Base-by-base conservation (phyloP, 129 eudicot species). In the Pittosporum tobira region DNA sequence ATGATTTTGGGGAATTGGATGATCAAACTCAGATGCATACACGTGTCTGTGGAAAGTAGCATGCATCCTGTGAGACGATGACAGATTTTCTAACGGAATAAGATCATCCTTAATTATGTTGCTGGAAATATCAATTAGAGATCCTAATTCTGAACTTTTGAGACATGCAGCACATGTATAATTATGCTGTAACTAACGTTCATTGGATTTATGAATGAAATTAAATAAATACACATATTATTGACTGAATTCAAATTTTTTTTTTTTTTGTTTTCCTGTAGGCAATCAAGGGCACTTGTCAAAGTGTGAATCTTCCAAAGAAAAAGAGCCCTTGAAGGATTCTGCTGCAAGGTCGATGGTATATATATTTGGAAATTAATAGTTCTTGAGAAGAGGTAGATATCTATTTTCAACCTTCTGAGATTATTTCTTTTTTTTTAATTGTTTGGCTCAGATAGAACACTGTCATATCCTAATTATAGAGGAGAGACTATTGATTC, bases 21-120 rank as follows among this genome's bases (percentile, higher is more conserved):
- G 44, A 56, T 56, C 44, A 31, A 31, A 56, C 46, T 56, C 8
- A 31, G 61, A 56, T 19, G n/a, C n/a, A n/a, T n/a, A n/a, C n/a
- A n/a, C n/a, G n/a, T n/a, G 45, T 30, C 0, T 26, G 22, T 45
- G 40, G 38, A 34, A 34, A 34, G 38, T 5, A 34, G 9, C 38
- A 2, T 9, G 40, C 40, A 34, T 34, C 61, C n/a, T 8, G 14
- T 20, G 45, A 31, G n/a, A 56, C 45, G 18, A 18, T 19, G 12
- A 9, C 19, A 18, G 44, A 55, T 15, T 29, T 53, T 55, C 44
- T 31, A 26, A 2, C 13, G 46, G 46, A 19, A 22, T 31, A 55
- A n/a, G 26, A 30, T 30, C n/a, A n/a, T 19, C 18, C 34, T 8
- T 6, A 34, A 34, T n/a, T n/a, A n/a, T 34, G 40, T 34, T 34